Conservation (phyloP, 169 alveolate genomes). For the Theileria luwenshuni region DNA sequence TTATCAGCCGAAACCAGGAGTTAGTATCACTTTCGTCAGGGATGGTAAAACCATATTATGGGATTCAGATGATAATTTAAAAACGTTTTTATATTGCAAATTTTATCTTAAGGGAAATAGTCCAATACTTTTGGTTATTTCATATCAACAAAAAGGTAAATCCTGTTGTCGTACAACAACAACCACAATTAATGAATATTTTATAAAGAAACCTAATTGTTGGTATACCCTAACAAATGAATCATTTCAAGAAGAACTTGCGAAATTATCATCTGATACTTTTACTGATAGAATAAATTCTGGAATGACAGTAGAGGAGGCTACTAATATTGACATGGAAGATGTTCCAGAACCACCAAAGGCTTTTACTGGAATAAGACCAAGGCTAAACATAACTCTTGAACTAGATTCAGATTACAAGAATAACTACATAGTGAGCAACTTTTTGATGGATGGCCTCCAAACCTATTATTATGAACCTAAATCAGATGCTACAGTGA, state of each 20-base stretch:
- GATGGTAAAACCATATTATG: conserved; percentile 4
- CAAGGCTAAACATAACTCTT: not conserved
- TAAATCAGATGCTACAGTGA: conserved; percentile 2
- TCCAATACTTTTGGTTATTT: not conserved
- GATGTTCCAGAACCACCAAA: not conserved
- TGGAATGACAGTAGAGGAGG: not conserved
- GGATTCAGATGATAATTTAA: not conserved
- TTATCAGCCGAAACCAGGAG: conserved; percentile 12
- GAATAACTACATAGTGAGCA: not conserved
- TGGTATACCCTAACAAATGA: conserved; percentile 1
- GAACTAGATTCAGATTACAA: not conserved
- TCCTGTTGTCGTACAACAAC: not conserved
- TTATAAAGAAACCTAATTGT: not conserved
- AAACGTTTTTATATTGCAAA: not conserved
- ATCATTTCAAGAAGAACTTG: not conserved
- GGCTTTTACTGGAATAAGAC: not conserved
- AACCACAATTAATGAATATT: not conserved
- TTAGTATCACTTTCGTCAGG: not conserved
- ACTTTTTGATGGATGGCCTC: conserved; percentile 15
- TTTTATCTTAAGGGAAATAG: not conserved
- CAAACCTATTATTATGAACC: conserved; percentile 9
- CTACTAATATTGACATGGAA: not conserved
- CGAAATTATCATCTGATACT: not conserved
- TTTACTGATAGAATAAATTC: not conserved
- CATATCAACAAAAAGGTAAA: not conserved